Percentiles rank a stretch among this genome's conserved stretches.
phyloP scores from a whole-genome alignment of 768 basidiomycete genomes.

The Kwoniella sp. region DNA sequence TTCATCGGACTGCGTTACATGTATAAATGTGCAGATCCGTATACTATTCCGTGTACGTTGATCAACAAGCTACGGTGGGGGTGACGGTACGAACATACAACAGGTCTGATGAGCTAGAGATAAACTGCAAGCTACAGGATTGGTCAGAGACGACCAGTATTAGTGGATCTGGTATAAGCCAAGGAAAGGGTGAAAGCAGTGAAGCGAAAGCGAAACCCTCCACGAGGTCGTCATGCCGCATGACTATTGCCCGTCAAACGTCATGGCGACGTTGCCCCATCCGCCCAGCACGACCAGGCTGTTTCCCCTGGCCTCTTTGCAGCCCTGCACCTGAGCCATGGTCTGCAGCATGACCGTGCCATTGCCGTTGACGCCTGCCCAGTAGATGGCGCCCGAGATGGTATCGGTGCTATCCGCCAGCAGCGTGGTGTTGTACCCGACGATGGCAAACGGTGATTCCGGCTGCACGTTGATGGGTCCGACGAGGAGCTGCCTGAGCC shows the following conservation, averaged over 20 bases:
- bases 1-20: too few relatives aligned
- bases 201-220: too few relatives aligned
- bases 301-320: conserved; percentile 5
- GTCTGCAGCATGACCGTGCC: conserved; percentile 1
- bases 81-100: too few relatives aligned
- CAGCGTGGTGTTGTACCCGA: conserved; percentile 19
- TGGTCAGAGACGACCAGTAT: too few relatives aligned
- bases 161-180: too few relatives aligned
- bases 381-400: conserved; percentile 20
- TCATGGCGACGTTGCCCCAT: conserved; percentile 34
- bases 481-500: conserved; percentile 20
- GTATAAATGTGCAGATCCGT: too few relatives aligned
- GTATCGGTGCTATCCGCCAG: conserved; percentile 11
- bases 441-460: conserved; percentile 1
- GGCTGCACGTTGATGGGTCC: conserved; percentile 19
- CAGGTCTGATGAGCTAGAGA: too few relatives aligned
- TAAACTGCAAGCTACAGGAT: too few relatives aligned
- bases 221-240: too few relatives aligned
- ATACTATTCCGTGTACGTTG: too few relatives aligned
- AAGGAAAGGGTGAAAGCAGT: too few relatives aligned
- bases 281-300: conserved; percentile 24
- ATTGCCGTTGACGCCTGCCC: conserved; percentile 3
- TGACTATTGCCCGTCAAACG: conserved; percentile 29
- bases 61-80: too few relatives aligned
- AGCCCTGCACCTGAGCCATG: neutral